A percentile compares a stretch with the other conserved stretches of the same genome.
Evolutionary conservation across 2,329 filamentous ascomycete species (phyloP).

Genomic region (Helminthosporium solani): DNA sequence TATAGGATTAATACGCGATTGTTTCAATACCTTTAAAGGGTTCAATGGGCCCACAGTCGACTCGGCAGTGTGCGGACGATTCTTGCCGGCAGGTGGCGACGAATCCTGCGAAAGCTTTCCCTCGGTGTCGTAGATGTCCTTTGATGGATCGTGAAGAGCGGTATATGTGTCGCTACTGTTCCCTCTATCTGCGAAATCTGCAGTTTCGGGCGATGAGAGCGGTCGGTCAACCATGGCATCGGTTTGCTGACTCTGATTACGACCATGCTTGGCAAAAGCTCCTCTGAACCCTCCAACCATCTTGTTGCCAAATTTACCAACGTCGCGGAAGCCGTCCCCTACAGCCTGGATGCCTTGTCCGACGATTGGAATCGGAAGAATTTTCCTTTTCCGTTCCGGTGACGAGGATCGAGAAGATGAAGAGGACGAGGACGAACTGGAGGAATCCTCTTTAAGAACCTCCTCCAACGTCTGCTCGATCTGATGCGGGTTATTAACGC

Average conservation of each 20-base stretch:
- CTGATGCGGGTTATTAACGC: conserved; percentile 60
- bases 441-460: conserved; percentile 40
- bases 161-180: conserved; percentile 36
- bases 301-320: conserved; percentile 47
- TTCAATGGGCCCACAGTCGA: conserved; percentile 18
- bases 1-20: conserved; percentile 27
- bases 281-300: conserved; percentile 43
- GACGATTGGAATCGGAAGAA: conserved; percentile 49
- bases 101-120: conserved; percentile 21
- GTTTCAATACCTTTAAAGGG: conserved; percentile 24
- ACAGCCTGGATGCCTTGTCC: conserved; percentile 47
- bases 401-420: conserved; percentile 34
- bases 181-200: conserved; percentile 29
- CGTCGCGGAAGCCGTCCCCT: conserved; percentile 51
- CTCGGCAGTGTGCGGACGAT: conserved; percentile 15
- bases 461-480: conserved; percentile 53
- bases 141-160: conserved; percentile 24
- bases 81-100: conserved; percentile 18
- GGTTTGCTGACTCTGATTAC: conserved; percentile 11
- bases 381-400: conserved; percentile 30
- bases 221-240: conserved; percentile 25
- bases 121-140: conserved; percentile 27
- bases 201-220: conserved; percentile 26
- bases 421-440: conserved; percentile 34
- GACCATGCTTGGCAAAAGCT: conserved; percentile 27